Percentiles rank a stretch among this genome's conserved stretches.
phyloP scores from a whole-genome alignment of 345 rosid genomes.

The Anacardium occidentale region DNA sequence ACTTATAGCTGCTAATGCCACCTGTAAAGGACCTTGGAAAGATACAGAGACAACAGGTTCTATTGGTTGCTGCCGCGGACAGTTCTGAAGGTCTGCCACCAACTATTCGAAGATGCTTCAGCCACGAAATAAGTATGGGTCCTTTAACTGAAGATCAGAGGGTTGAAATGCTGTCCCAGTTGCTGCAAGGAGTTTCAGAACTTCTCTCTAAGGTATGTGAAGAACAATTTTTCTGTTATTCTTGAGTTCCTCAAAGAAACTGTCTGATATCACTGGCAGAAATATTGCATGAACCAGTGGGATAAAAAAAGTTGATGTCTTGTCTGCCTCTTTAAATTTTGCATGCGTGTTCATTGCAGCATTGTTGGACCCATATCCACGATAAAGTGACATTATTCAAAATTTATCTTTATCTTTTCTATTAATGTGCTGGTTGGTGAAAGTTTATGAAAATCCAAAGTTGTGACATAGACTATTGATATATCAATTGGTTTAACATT shows the following conservation, averaged over 20 bases:
- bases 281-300: neutral
- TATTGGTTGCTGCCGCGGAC: slow-evolving; percentile 82
- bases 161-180: slow-evolving; percentile 65
- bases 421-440: neutral
- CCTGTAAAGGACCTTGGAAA: slow-evolving; percentile 35
- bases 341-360: neutral
- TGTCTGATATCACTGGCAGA: neutral
- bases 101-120: slow-evolving; percentile 87
- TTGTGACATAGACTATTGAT: neutral
- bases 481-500: slow-evolving; percentile 9
- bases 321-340: neutral
- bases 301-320: neutral
- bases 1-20: slow-evolving; percentile 33
- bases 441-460: neutral
- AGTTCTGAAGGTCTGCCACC: slow-evolving; percentile 84
- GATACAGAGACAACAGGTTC: slow-evolving; percentile 50
- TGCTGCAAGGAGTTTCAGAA: slow-evolving; percentile 65
- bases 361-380: neutral
- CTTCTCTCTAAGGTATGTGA: slow-evolving; percentile 61
- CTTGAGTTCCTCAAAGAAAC: slow-evolving; percentile 2
- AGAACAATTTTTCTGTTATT: slow-evolving; percentile 6
- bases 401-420: neutral
- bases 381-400: slow-evolving; percentile 3
- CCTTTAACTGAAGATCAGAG: slow-evolving; percentile 83
- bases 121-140: slow-evolving; percentile 83